Evolutionary conservation across 495 filamentous ascomycete species (phyloP), one percentile per base, ranked within the genome.

Genomic region (Penicillium manginii): DNA sequence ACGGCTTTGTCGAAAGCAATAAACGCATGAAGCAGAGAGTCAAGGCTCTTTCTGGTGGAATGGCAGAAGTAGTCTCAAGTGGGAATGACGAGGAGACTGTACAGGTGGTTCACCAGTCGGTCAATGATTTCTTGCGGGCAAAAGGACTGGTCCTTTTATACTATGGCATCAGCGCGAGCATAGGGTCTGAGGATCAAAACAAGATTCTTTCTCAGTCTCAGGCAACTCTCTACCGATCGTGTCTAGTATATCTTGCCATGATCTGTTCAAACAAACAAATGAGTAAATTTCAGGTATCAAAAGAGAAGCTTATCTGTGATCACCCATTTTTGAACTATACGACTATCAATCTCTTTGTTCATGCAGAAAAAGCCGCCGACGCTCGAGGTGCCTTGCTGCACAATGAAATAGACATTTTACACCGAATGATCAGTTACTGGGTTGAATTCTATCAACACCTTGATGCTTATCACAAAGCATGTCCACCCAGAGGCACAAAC

Each of bases 91-190:
- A 54, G 8, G 47, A 54, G 3, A 64, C 22, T n/a, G 35, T 64
- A 17, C 57, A 64, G 45, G 55, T 55, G 4, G 47, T 63, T 31
- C 61, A 63, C 54, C 61, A 63, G 42, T 58, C 55, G 17, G 60
- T 63, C 46, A 63, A 58, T 45, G 55, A 63, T 31, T 63, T 58
- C 55, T 48, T 60, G 18, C 52, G 46, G 26, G 26, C 23, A 8
- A 60, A 60, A 55, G 58, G 58, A n/a, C 58, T 60, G n/a, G 22
- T 39, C 33, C 47, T 53, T 62, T 63, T 64, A 60, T 63, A 59
- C 60, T 39, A 61, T 51, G 40, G 60, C 47, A 52, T 62, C 49
- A 33, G 7, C 26, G n/a, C 21, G 1, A 52, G 46, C 33, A 60
- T 14, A 15, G 18, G 3, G 4, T 21, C 49, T 2, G 14, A 46